A percentile compares a stretch with the other conserved stretches of the same genome.
These are phyloP conservation scores for Silene vulgaris DNA, from an alignment of 179 eudicot genomes.

Conservation along the genomic window DNA sequence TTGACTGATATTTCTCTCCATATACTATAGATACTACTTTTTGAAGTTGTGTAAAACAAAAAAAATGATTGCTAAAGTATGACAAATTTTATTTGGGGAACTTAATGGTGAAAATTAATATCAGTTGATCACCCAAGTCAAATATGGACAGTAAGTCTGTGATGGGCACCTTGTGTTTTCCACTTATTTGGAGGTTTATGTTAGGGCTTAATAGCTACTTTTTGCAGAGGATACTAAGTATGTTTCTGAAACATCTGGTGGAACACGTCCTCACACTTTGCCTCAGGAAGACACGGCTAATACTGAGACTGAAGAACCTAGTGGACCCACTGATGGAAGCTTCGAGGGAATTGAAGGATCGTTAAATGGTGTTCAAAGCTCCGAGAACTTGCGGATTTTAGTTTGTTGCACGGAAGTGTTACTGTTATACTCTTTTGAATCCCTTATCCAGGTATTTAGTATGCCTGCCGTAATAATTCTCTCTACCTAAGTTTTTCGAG, in stretches of 20 bases:
- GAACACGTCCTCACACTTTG: conserved; percentile 22
- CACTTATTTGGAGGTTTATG: conserved; percentile 6
- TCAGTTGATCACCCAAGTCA: background rate
- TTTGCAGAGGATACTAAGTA: conserved; percentile 35
- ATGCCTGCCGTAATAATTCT: conserved; percentile 5
- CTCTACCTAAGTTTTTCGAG: conserved; percentile 4
- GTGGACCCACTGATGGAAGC: conserved; percentile 25
- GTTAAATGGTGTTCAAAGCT: conserved; percentile 25
- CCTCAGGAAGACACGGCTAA: conserved; percentile 41
- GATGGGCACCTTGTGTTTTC: conserved; percentile 3
- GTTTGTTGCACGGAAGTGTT: conserved; percentile 58
- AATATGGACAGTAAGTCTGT: background rate
- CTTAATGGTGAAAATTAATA: background rate
- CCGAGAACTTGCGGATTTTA: conserved; percentile 43
- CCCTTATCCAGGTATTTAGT: conserved; percentile 54
- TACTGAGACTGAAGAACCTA: conserved; percentile 32
- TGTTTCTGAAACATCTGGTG: conserved; percentile 42
- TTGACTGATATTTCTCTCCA: background rate
- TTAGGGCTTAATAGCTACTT: conserved; percentile 12
- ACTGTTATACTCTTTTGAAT: conserved; percentile 42
- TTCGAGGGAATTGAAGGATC: conserved; percentile 29
- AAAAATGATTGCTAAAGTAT: background rate
- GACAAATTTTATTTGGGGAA: background rate
- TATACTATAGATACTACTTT: background rate
- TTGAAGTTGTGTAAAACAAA: background rate